A percentile compares a stretch with the other conserved stretches of the same genome.
Conservation (phyloP, 257 asterid genomes). For the Nicotiana noctiflora region DNA sequence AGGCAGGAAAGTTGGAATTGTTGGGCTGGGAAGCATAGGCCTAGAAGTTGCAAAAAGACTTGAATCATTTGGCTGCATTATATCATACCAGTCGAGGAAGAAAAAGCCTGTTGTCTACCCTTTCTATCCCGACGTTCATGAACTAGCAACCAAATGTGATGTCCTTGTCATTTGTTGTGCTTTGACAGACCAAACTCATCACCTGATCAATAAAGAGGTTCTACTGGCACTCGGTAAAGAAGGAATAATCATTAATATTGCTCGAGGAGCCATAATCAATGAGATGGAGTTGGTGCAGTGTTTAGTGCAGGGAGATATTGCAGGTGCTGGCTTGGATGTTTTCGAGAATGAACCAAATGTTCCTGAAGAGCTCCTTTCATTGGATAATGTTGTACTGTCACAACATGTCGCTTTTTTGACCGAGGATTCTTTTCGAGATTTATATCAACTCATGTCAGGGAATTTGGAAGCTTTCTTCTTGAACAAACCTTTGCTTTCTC, state of each 20-base stretch:
- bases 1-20: slow-evolving; percentile 65
- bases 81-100: slow-evolving; percentile 50
- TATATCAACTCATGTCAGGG: slow-evolving; percentile 11
- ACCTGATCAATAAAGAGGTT: slow-evolving; percentile 53
- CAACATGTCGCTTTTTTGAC: slow-evolving; percentile 39
- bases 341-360: slow-evolving; percentile 36
- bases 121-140: slow-evolving; percentile 24
- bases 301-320: slow-evolving; percentile 28
- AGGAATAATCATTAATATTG: slow-evolving; percentile 61
- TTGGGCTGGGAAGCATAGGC: slow-evolving; percentile 85
- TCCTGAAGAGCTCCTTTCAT: slow-evolving; percentile 26
- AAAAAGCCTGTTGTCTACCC: slow-evolving; percentile 38
- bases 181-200: slow-evolving; percentile 51
- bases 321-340: slow-evolving; percentile 40
- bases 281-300: slow-evolving; percentile 30
- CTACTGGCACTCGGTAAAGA: slow-evolving; percentile 49
- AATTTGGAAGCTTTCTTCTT: slow-evolving; percentile 37
- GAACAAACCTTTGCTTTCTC: slow-evolving; percentile 24
- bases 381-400: slow-evolving; percentile 59
- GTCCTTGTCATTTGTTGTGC: slow-evolving; percentile 56
- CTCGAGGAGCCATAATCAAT: slow-evolving; percentile 50
- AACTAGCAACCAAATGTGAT: slow-evolving; percentile 44
- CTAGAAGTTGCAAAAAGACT: slow-evolving; percentile 65
- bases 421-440: slow-evolving; percentile 18
- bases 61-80: slow-evolving; percentile 50